phyloP scores from a whole-genome alignment of 2,329 filamentous ascomycete genomes.

The Zopfia rhizophila region DNA sequence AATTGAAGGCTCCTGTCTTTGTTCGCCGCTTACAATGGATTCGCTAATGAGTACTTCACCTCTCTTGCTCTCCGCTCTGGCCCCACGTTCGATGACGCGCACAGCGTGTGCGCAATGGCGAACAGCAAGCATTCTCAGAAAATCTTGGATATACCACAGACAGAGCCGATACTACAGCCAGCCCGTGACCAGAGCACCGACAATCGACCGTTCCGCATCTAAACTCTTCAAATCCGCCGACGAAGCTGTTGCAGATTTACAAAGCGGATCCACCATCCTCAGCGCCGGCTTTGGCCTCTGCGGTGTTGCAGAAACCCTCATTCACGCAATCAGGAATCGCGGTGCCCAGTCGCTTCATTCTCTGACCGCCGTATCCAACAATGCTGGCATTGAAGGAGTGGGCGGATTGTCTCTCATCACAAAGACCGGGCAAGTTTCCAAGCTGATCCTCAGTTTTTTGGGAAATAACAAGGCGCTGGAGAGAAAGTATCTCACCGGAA shows the following conservation, averaged over 20 bases:
- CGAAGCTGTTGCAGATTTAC: conserved; percentile 50
- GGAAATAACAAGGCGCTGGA: conserved; percentile 82
- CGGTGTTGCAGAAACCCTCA: conserved; percentile 52
- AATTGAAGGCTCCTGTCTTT: too few species aligned
- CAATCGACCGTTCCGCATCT: conserved; percentile 47
- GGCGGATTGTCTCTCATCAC: conserved; percentile 74
- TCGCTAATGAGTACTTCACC: conserved; percentile 39
- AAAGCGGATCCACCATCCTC: conserved; percentile 48
- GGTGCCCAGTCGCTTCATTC: conserved; percentile 44
- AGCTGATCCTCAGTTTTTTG: conserved; percentile 80
- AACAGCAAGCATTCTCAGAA: conserved; percentile 3
- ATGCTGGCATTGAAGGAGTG: conserved; percentile 76
- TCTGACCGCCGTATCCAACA: conserved; percentile 82
- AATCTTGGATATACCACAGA: conserved; percentile 25
- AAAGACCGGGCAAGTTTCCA: conserved; percentile 74
- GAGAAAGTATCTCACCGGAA: conserved; percentile 76
- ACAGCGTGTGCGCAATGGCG: conserved; percentile 32
- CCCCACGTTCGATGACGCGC: conserved; percentile 37
- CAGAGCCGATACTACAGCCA: conserved; percentile 32
- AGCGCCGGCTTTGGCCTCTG: conserved; percentile 53
- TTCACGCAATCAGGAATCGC: conserved; percentile 45
- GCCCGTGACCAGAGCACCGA: conserved; percentile 34
- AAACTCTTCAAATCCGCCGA: conserved; percentile 51
- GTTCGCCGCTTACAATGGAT: conserved; percentile 36
- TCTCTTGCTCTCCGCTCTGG: conserved; percentile 37